phyloP scores from a whole-genome alignment of 2,329 filamentous ascomycete genomes.

The Sclerotinia trifoliorum region DNA sequence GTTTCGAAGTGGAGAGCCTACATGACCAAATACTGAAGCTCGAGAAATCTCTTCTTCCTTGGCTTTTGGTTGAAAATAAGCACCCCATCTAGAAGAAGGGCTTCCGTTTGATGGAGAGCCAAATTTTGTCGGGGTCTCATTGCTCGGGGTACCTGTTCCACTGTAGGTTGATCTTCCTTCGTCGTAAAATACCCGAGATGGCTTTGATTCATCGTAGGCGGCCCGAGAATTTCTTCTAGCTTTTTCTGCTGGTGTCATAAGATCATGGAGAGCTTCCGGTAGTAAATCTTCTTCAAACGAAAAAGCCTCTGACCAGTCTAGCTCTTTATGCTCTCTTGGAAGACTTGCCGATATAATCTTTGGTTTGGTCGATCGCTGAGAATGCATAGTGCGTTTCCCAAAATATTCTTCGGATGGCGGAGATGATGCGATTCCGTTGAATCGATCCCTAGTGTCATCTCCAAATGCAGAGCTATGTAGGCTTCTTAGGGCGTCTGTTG shows the following conservation, averaged over 20 bases:
- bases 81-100: conserved; percentile 61
- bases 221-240: conserved; percentile 60
- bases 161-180: conserved; percentile 44
- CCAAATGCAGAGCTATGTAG: conserved; percentile 68
- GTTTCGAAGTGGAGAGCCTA: conserved; percentile 64
- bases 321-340: conserved; percentile 61
- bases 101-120: conserved; percentile 59
- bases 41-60: conserved; percentile 49
- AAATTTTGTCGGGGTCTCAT: conserved; percentile 53
- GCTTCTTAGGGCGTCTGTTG: conserved; percentile 63
- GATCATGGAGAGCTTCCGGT: conserved; percentile 66
- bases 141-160: conserved; percentile 44
- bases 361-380: conserved; percentile 66
- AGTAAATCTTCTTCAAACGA: conserved; percentile 88
- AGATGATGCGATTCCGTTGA: conserved; percentile 50
- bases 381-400: conserved; percentile 69
- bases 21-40: conserved; percentile 62
- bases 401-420: conserved; percentile 59
- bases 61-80: conserved; percentile 59
- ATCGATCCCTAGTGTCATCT: conserved; percentile 58
- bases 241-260: conserved; percentile 66
- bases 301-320: conserved; percentile 65
- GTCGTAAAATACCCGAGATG: conserved; percentile 56
- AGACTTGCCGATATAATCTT: conserved; percentile 66
- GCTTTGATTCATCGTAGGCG: conserved; percentile 50